Percentiles rank a stretch among this genome's conserved stretches.
phyloP scores from a whole-genome alignment of 345 rosid genomes.

The Lepidium africanum region DNA sequence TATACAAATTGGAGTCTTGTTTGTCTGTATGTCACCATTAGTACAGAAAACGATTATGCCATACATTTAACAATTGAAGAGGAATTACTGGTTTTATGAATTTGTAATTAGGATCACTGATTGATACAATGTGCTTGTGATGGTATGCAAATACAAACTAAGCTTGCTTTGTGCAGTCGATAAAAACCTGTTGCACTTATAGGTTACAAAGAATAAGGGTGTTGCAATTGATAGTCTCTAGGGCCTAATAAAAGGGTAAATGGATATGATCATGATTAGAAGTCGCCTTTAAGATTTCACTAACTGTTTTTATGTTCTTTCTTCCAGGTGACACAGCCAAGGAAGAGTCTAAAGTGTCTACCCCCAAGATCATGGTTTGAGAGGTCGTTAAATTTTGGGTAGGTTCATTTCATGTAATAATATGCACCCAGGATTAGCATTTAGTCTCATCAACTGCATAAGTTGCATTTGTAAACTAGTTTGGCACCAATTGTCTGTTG shows the following conservation, averaged over 20 bases:
- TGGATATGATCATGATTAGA: background rate
- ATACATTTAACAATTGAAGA: background rate
- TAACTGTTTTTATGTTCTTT: constrained; percentile 2
- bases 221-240: background rate
- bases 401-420: background rate
- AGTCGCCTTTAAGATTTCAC: background rate
- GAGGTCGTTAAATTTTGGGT: background rate
- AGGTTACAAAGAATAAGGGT: background rate
- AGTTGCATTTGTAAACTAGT: constrained; percentile 1
- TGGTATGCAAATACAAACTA: background rate
- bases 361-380: constrained; percentile 17
- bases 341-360: constrained; percentile 18
- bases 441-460: background rate
- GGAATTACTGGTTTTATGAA: background rate
- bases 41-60: background rate
- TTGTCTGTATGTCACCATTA: background rate
- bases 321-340: constrained; percentile 2
- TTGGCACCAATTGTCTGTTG: background rate
- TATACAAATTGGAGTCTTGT: background rate
- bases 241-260: background rate
- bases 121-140: background rate
- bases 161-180: background rate
- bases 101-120: background rate
- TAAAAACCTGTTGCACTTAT: background rate
- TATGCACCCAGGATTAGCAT: background rate